Evolutionary conservation across 1,284 basidiomycete genomes (phyloP).

Genomic region (Rhodotorula sp.): DNA sequence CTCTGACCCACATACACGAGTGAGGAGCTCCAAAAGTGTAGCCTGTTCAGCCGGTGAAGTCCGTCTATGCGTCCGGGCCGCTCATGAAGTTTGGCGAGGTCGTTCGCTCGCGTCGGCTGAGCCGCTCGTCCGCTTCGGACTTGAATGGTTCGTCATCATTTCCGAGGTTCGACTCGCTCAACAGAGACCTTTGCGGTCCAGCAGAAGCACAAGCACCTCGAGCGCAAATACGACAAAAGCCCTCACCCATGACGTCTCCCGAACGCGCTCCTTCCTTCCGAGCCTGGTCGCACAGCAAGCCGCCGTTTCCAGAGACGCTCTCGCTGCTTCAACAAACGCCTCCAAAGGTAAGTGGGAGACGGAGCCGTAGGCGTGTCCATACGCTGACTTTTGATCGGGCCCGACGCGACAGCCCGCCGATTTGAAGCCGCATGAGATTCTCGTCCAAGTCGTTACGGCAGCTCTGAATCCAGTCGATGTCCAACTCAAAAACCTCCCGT

Average conservation of each 20-base stretch:
- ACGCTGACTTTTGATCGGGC: background rate
- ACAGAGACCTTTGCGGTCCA: too few species aligned
- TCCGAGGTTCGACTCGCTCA: too few species aligned
- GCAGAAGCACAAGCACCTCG: too few species aligned
- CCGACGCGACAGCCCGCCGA: background rate
- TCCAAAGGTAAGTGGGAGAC: background rate
- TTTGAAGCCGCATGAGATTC: slow-evolving; percentile 51
- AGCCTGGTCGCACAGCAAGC: slow-evolving; percentile 25
- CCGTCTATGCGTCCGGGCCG: too few species aligned
- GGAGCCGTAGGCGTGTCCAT: background rate
- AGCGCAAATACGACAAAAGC: background rate
- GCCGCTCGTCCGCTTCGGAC: too few species aligned
- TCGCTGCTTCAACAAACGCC: slow-evolving; percentile 9
- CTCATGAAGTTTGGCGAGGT: too few species aligned
- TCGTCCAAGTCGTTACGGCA: slow-evolving; percentile 79
- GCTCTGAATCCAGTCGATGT: slow-evolving; percentile 67
- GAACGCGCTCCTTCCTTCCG: slow-evolving; percentile 7
- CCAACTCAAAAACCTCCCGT: slow-evolving; percentile 32
- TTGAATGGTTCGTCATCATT: too few species aligned
- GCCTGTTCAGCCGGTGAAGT: too few species aligned
- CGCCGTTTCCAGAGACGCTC: slow-evolving; percentile 29
- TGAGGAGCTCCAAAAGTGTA: too few species aligned
- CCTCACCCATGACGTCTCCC: background rate
- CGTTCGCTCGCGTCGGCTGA: too few species aligned
- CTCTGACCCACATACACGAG: too few species aligned